Evolutionary conservation across 2,329 filamentous ascomycete species (phyloP).

Genomic region (Trichoderma arundinaceum): DNA sequence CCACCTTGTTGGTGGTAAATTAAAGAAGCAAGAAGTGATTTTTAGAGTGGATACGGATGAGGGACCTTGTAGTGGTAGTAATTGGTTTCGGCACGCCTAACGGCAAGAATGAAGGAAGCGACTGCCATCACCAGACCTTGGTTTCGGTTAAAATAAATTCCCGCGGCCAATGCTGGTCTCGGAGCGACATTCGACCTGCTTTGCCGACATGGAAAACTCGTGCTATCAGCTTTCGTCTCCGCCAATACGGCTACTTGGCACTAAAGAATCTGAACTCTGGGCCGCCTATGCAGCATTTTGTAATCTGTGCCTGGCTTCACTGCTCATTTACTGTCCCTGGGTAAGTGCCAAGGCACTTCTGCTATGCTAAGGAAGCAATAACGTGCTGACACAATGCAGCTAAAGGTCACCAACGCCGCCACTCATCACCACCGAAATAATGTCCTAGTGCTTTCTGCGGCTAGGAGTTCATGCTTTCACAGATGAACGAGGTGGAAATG

Average conservation of each 20-base stretch:
- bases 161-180: constrained; percentile 21
- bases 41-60: neutral
- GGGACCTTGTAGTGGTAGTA: no score
- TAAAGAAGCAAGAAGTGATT: constrained; percentile 1
- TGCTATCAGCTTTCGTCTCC: constrained; percentile 11
- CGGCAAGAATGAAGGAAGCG: constrained; percentile 18
- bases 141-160: constrained; percentile 27
- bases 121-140: constrained; percentile 24
- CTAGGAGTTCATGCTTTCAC: constrained; percentile 7
- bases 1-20: constrained; percentile 13
- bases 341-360: constrained; percentile 26
- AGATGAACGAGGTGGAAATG: neutral
- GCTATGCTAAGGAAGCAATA: constrained; percentile 15
- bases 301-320: constrained; percentile 9
- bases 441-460: constrained; percentile 2
- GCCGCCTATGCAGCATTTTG: constrained; percentile 3
- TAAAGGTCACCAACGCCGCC: constrained; percentile 11
- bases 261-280: neutral
- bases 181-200: constrained; percentile 22
- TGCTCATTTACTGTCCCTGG: neutral
- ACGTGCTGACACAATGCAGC: constrained; percentile 28
- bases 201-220: constrained; percentile 8
- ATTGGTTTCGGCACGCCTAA: neutral
- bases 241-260: constrained; percentile 8
- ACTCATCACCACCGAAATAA: constrained; percentile 10